Base-by-base conservation (phyloP, 139 green algal species). In the Chlorella sp. region DNA sequence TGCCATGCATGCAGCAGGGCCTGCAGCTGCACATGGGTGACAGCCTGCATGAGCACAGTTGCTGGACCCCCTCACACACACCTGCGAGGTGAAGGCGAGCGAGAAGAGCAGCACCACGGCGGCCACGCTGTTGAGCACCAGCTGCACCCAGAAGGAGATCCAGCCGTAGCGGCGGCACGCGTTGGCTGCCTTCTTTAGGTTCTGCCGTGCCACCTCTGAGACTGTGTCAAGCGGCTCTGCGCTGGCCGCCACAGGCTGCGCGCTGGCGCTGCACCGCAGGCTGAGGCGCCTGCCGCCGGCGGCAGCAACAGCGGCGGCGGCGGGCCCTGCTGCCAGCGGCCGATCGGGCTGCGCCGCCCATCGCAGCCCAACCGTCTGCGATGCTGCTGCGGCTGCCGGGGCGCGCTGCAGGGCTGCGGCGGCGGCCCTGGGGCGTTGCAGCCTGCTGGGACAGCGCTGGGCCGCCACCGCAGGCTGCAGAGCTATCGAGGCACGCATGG, bases 91-190 rank as follows among this genome's bases (percentile, higher is more conserved):
- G 88, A 98, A 98, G 21, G 95, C 95, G 3, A 98, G 92, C 26
- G 94, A 98, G 91, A 99, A 99, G 26, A 99, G 89, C 39, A 99
- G 88, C 57, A 99, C 98, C 75, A 98, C 91, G 5, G 91, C 93
- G 28, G 95, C 96, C 26, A 98, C 93, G 1, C 96, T 89, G 44
- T 90, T 96, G 56, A 99, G 91, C 0, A 95, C 91, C 26, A 99
- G 91, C 92, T 99, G 97, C 34, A 92, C 88, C 97, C 97, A 99
- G 86, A 99, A 99, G 76, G 89, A 91, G 44, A 97, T 86, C 95
- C 96, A 98, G 17, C 96, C 96, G 65, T 94, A 95, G 9, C 90
- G 89, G 55, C 83, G 65, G 80, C 84, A 90, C 21, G 85, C 80
- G 23, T 83, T 82, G 26, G 90, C 88, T 38, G 91, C 89, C 9